Percentiles rank a stretch among this genome's conserved stretches.
Conservation (phyloP, 305 asterid species). For the Solanum hybrid region DNA sequence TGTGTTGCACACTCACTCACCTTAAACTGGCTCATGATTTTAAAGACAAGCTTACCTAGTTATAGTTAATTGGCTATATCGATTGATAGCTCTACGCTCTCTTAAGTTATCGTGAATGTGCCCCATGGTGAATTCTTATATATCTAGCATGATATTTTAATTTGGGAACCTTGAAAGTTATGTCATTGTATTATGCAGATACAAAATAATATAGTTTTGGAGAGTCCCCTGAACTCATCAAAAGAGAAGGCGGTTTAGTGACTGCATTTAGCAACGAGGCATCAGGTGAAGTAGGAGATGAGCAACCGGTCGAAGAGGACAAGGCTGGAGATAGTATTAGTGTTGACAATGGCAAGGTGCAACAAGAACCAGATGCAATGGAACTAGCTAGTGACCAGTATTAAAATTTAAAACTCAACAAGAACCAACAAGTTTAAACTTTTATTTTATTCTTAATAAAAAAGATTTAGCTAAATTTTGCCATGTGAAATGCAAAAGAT, state of each 20-base stretch:
- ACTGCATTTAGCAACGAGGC: conserved; percentile 32
- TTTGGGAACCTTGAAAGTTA: not conserved
- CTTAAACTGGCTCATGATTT: not conserved
- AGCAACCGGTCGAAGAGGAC: conserved; percentile 3
- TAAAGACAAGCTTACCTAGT: not conserved
- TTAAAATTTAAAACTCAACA: not conserved
- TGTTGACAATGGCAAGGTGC: not conserved
- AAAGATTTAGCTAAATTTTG: not conserved
- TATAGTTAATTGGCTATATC: not conserved
- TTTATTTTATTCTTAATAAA: not conserved
- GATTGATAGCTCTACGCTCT: not conserved
- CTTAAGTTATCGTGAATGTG: not conserved
- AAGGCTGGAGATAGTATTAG: conserved; percentile 14
- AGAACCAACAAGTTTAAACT: not conserved
- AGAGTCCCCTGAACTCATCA: conserved; percentile 34
- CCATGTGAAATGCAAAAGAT: not conserved
- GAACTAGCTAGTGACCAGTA: not conserved
- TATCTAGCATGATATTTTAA: not conserved
- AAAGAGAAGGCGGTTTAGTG: conserved; percentile 48
- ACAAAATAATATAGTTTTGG: conserved; percentile 17
- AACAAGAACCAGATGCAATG: conserved; percentile 3
- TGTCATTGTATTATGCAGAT: conserved; percentile 1
- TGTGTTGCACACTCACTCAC: not conserved
- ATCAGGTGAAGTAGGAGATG: conserved; percentile 14
- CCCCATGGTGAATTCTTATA: not conserved